Evolutionary conservation across 495 filamentous ascomycete species (phyloP).

Genomic region (Baudoinia panamericana): DNA sequence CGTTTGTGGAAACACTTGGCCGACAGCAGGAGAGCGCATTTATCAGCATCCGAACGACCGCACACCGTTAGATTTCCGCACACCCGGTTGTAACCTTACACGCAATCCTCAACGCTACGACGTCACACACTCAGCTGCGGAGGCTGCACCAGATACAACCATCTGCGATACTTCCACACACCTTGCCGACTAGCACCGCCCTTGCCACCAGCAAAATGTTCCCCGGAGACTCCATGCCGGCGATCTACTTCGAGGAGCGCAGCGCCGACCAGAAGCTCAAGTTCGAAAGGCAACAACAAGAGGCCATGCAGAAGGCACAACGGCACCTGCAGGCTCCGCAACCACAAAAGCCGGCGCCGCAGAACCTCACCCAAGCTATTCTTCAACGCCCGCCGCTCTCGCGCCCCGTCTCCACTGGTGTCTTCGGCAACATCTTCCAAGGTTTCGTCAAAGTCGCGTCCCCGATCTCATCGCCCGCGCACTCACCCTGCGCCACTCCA

Average conservation of each 20-base stretch:
- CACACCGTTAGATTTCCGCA: no score
- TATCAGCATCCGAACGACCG: no score
- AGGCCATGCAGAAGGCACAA: slow-evolving; percentile 1
- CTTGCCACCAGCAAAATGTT: no score
- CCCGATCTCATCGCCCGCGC: background rate
- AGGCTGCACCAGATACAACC: no score
- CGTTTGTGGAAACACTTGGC: no score
- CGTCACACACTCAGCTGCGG: no score
- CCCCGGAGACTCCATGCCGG: slow-evolving; percentile 3
- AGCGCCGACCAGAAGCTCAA: background rate
- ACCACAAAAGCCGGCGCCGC: background rate
- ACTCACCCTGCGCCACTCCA: background rate
- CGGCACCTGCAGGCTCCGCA: background rate
- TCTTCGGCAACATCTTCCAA: slow-evolving; percentile 13
- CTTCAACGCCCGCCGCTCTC: slow-evolving; percentile 5
- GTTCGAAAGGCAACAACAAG: background rate
- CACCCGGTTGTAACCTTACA: no score
- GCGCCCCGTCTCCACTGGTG: slow-evolving; percentile 4
- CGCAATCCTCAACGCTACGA: no score
- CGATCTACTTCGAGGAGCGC: slow-evolving; percentile 8
- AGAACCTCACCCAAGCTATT: slow-evolving; percentile 2
- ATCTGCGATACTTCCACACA: no score
- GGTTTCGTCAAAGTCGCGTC: slow-evolving; percentile 6
- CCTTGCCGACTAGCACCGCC: no score
- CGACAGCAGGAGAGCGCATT: no score